A percentile compares a stretch with the other conserved stretches of the same genome.
Evolutionary conservation across 768 basidiomycete genomes (phyloP).

Genomic region (Heimioporus sp.): DNA sequence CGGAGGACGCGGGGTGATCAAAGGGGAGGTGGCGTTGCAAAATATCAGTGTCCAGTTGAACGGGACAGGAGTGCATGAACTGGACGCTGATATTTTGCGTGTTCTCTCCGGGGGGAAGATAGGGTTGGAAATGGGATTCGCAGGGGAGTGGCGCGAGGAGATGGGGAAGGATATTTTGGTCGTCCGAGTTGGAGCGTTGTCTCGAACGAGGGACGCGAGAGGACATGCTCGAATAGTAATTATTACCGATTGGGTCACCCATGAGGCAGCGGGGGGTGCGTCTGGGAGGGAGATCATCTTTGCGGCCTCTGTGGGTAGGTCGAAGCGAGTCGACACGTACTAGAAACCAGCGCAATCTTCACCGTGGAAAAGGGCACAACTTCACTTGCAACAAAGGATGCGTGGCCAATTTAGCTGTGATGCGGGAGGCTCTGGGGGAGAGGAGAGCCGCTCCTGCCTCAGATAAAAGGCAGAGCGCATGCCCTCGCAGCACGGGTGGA

Average conservation of each 20-base stretch:
- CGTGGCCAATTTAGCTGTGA: constrained; percentile 2
- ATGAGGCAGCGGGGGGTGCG: constrained; percentile 11
- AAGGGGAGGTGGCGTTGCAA: constrained; percentile 14
- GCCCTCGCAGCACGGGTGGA: constrained; percentile 22
- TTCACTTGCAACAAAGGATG: constrained; percentile 10
- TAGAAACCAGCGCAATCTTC: constrained; percentile 19
- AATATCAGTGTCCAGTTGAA: constrained; percentile 27
- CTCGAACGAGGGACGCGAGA: constrained; percentile 10
- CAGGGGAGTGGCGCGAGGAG: constrained; percentile 12
- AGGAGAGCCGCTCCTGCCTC: constrained; percentile 1
- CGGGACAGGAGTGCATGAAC: constrained; percentile 26
- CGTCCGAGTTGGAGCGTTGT: constrained; percentile 13
- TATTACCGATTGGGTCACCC: constrained; percentile 17
- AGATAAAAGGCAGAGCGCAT: constrained; percentile 31
- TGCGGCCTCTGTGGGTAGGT: constrained; percentile 11
- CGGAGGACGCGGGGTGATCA: constrained; percentile 1
- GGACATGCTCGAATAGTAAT: constrained; percentile 12
- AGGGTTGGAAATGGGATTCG: constrained; percentile 11
- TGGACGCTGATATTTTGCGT: constrained; percentile 30
- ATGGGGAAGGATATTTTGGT: constrained; percentile 17
- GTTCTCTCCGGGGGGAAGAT: constrained; percentile 10
- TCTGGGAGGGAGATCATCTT: constrained; percentile 21
- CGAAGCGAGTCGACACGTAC: constrained; percentile 17
- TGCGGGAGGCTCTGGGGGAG: constrained; percentile 8
- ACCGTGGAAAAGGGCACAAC: constrained; percentile 31